Base-by-base conservation (phyloP, 2,329 filamentous ascomycete species). In the Parastagonospora avenae region DNA sequence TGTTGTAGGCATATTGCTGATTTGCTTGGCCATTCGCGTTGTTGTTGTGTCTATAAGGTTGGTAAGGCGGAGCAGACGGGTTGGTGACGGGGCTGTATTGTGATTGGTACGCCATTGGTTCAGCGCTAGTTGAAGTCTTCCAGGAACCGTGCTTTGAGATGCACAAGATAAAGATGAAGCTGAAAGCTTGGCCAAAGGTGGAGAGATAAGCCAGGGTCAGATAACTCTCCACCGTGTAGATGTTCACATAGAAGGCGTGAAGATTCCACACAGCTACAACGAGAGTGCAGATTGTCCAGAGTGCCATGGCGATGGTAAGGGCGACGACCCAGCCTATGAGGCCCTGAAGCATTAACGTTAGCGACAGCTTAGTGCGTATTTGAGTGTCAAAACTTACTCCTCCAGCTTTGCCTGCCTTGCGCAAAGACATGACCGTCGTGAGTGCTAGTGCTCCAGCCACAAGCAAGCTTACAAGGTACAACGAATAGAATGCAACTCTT, bases 401-500 rank as follows among this genome's bases (percentile, higher is more conserved):
- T 12, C 48, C 52, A 29, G 58, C 41, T 2, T 56, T 40, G 4
- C 45, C 41, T 11, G 48, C 49, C 9, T 59, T 55, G 31, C 63
- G 54, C 47, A 68, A 42, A 4, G 54, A 49, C 7, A 57, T 32
- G 27, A 67, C 33, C 4, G 55, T 57, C 10, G 52, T 42, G 0
- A 59, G 30, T 8, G 60, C 46, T 8, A 68, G 30, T 7, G 32
- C 56, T 9, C 51, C 55, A 1, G 48, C 56, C 1, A 43, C 52
- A 3, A 67, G 4, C 2, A 66, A 55, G 41, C 54, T 56, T 11
- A 68, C 3, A 1, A 68, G 8, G 32, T 59, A 70, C 3, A 70
- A 33, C 1, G 52, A 50, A 7, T 37, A 54, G 27, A 54, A 56
- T 10, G 63, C 61, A 1, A 63, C 8, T 4, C 8, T 19, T 4